Evolutionary conservation across 2,329 filamentous ascomycete genomes (phyloP).

Genomic region (Macroventuria anomochaeta): DNA sequence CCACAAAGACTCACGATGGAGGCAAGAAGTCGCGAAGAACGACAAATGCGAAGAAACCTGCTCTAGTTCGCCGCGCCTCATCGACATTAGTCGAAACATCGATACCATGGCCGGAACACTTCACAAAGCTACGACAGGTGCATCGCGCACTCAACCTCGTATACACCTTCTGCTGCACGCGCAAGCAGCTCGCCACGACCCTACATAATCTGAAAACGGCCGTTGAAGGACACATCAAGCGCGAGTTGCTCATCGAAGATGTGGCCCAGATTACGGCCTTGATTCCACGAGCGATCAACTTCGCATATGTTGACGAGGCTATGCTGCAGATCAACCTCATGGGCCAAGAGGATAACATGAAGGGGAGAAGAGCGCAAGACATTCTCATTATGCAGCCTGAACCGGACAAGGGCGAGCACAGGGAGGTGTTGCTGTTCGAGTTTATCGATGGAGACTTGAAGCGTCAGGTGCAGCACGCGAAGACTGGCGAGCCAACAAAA

Average conservation of each 20-base stretch:
- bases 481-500: constrained; percentile 74
- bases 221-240: constrained; percentile 82
- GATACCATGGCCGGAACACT: constrained; percentile 75
- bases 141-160: constrained; percentile 90
- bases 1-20: constrained; percentile 65
- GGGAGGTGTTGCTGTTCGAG: constrained; percentile 85
- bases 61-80: constrained; percentile 53
- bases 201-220: constrained; percentile 85
- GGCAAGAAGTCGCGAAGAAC: constrained; percentile 59
- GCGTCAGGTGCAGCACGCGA: constrained; percentile 73
- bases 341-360: constrained; percentile 71
- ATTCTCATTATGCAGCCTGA: constrained; percentile 46
- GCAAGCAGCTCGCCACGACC: constrained; percentile 90
- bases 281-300: constrained; percentile 78
- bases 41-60: constrained; percentile 49
- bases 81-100: constrained; percentile 59
- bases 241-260: constrained; percentile 74
- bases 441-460: constrained; percentile 92
- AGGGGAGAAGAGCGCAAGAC: constrained; percentile 61
- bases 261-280: constrained; percentile 81
- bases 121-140: constrained; percentile 75
- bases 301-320: constrained; percentile 84
- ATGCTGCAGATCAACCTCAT: constrained; percentile 81
- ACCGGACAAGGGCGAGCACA: constrained; percentile 53
- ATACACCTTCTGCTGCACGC: constrained; percentile 91